Conservation (phyloP, 257 asterid genomes). For the Solanum etuberosum region DNA sequence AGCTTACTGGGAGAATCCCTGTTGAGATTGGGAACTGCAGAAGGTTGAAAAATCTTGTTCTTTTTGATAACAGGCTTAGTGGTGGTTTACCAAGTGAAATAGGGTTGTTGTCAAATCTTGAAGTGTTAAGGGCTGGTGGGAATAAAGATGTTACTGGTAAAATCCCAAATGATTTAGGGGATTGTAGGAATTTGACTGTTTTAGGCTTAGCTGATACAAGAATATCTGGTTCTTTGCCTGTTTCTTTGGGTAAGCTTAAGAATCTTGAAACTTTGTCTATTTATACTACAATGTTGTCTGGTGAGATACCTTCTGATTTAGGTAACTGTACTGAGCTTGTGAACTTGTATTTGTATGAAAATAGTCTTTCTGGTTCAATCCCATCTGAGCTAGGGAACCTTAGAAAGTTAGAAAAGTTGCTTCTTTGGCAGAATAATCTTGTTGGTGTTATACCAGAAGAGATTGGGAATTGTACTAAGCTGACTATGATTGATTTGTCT, state of each 20-base stretch:
- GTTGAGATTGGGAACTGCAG: conserved; percentile 17
- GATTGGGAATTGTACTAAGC: conserved; percentile 32
- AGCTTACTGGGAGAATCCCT: conserved; percentile 34
- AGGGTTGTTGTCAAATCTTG: conserved; percentile 20
- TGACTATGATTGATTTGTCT: conserved; percentile 28
- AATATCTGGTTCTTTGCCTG: conserved; percentile 27
- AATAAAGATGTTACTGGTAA: conserved; percentile 26
- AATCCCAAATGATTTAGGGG: conserved; percentile 26
- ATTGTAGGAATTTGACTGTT: conserved; percentile 26
- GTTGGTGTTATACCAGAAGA: conserved; percentile 30
- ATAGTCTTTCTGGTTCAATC: conserved; percentile 34
- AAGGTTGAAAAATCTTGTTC: conserved; percentile 14
- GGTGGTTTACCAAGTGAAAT: conserved; percentile 20
- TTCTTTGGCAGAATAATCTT: conserved; percentile 34
- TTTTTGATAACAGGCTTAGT: conserved; percentile 28
- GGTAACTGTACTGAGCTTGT: conserved; percentile 42
- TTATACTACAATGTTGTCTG: conserved; percentile 35
- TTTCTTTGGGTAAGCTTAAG: conserved; percentile 28
- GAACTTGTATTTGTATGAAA: conserved; percentile 30
- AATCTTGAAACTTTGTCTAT: conserved; percentile 29
- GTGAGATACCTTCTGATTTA: conserved; percentile 30
- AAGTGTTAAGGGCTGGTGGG: conserved; percentile 31
- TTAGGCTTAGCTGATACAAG: conserved; percentile 36
- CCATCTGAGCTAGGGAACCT: conserved; percentile 33
- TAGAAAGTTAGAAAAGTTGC: conserved; percentile 18